Percentiles rank a stretch among this genome's conserved stretches.
Conservation (phyloP, 1,284 basidiomycete species). For the Boletellus deceptivus region DNA sequence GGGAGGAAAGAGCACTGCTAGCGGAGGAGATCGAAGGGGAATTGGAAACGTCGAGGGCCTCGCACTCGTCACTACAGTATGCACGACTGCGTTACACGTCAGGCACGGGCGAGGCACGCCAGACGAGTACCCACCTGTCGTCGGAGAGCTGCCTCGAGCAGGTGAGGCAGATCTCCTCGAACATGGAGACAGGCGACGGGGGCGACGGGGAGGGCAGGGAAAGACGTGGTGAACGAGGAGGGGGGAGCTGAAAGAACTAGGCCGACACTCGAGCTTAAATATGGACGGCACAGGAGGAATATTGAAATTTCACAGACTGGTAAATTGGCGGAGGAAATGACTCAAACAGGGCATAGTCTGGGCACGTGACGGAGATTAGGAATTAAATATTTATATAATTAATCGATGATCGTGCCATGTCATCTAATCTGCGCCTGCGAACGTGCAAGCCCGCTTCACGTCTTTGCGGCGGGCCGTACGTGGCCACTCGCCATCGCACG, state of each 20-base stretch:
- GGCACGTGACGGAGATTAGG: constrained; percentile 1
- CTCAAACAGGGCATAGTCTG: constrained; percentile 31
- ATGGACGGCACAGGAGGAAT: constrained; percentile 38
- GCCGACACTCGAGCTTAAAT: constrained; percentile 27
- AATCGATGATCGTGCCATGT: too few relatives aligned
- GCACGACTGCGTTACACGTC: constrained; percentile 46
- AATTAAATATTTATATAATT: neutral
- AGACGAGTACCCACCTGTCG: constrained; percentile 51
- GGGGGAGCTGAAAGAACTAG: constrained; percentile 20
- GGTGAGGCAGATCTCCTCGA: constrained; percentile 70
- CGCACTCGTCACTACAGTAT: constrained; percentile 75
- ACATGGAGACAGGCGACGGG: constrained; percentile 45
- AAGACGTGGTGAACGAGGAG: constrained; percentile 8
- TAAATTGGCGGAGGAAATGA: constrained; percentile 35
- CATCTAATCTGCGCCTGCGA: neutral
- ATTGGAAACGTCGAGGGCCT: constrained; percentile 53
- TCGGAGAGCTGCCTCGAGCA: constrained; percentile 61
- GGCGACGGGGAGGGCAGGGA: neutral
- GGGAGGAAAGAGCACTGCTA: constrained; percentile 67
- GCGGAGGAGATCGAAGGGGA: constrained; percentile 67
- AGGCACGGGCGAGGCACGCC: constrained; percentile 21
- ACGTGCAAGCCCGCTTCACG: constrained; percentile 10
- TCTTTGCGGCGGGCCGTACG: neutral
- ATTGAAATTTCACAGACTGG: constrained; percentile 33
- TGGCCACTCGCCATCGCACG: constrained; percentile 6